Conservation (phyloP, 2,329 filamentous ascomycete species). For the Lomentospora prolificans region DNA sequence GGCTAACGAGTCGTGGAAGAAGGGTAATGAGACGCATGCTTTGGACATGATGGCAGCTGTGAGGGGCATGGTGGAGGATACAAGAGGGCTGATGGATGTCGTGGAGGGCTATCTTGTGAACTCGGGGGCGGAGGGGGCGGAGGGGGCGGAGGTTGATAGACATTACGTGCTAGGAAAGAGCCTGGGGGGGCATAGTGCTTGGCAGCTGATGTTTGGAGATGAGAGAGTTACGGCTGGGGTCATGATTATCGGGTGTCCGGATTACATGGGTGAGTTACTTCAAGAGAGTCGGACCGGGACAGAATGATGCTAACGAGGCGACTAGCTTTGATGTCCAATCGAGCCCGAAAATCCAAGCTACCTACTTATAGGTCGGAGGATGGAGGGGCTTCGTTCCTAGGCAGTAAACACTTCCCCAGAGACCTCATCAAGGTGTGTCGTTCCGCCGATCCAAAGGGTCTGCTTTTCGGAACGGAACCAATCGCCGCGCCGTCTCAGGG, state of each 20-base stretch:
- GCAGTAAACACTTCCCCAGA: constrained; percentile 66
- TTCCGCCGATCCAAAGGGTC: constrained; percentile 63
- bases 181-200: constrained; percentile 78
- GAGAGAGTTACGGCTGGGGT: constrained; percentile 69
- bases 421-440: constrained; percentile 54
- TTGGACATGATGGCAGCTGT: constrained; percentile 85
- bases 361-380: constrained; percentile 46
- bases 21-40: constrained; percentile 72
- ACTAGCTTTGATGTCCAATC: constrained; percentile 60
- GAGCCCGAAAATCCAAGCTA: constrained; percentile 62
- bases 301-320: not conserved
- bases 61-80: constrained; percentile 64
- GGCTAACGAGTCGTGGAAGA: constrained; percentile 70
- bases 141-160: constrained; percentile 32
- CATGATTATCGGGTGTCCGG: constrained; percentile 78
- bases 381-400: constrained; percentile 56
- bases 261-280: constrained; percentile 61
- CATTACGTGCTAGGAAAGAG: constrained; percentile 76
- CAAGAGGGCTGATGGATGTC: constrained; percentile 64
- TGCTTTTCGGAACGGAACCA: constrained; percentile 50
- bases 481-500: constrained; percentile 23
- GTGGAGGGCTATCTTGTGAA: constrained; percentile 57
- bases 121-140: constrained; percentile 20
- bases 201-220: constrained; percentile 74
- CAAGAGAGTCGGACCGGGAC: not conserved